Evolutionary conservation across 2,329 filamentous ascomycete genomes (phyloP).

Genomic region (Kalaharituber pfeilii): DNA sequence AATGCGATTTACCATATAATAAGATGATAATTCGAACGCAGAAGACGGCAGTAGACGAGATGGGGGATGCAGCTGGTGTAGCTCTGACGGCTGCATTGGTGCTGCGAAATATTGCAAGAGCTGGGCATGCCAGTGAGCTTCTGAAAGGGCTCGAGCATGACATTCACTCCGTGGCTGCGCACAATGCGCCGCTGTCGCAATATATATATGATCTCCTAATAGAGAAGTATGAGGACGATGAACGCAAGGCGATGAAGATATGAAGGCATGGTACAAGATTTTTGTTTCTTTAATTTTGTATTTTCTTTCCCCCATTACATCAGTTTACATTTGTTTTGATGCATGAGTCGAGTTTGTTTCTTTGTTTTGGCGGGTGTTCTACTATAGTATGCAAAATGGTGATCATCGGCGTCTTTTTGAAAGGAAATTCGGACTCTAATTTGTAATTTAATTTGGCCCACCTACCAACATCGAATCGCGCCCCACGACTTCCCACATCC

Average conservation of each 20-base stretch:
- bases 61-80: constrained; percentile 50
- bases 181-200: not conserved
- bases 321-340: no score
- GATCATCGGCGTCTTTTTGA: no score
- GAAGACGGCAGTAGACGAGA: constrained; percentile 35
- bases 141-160: not conserved
- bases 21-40: constrained; percentile 24
- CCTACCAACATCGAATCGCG: no score
- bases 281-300: no score
- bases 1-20: not conserved
- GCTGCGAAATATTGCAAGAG: constrained; percentile 53
- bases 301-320: no score
- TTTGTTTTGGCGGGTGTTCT: no score
- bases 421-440: no score
- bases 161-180: not conserved
- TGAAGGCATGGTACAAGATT: not conserved
- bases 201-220: not conserved
- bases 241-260: not conserved
- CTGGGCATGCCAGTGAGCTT: constrained; percentile 16
- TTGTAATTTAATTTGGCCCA: no score
- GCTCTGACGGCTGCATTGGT: constrained; percentile 64
- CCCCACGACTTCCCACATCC: no score
- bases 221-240: not conserved
- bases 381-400: no score
- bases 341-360: no score